Percentiles rank a stretch among this genome's conserved stretches.
phyloP scores from a whole-genome alignment of 2,329 filamentous ascomycete species.

The Sporothrix brunneoviolacea region DNA sequence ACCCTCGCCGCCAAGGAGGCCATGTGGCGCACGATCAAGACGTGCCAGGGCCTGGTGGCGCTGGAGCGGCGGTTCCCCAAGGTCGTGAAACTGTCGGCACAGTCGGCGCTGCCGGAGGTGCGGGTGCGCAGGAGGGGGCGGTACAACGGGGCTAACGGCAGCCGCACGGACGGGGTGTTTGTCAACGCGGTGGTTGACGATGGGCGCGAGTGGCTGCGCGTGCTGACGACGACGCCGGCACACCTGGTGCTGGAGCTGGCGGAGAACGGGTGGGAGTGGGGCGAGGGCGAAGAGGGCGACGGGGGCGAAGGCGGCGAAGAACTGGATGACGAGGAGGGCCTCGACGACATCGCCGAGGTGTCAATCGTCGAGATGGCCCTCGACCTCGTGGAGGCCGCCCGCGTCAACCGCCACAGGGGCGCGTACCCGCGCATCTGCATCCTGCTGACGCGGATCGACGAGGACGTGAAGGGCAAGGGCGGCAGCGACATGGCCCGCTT shows the following conservation, averaged over 20 bases:
- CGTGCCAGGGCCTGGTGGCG: conserved; percentile 22
- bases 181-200: conserved; percentile 29
- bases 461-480: conserved; percentile 21
- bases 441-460: conserved; percentile 24
- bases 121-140: neutral
- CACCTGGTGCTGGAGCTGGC: conserved; percentile 27
- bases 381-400: conserved; percentile 25
- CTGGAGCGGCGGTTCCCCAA: conserved; percentile 24
- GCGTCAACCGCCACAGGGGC: conserved; percentile 22
- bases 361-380: conserved; percentile 23
- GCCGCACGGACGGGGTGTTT: conserved; percentile 16
- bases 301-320: conserved; percentile 7
- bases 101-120: too few relatives aligned
- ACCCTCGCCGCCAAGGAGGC: conserved; percentile 18
- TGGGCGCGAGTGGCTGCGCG: conserved; percentile 29
- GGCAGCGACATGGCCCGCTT: conserved; percentile 24
- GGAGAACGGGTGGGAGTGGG: conserved; percentile 27
- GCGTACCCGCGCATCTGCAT: conserved; percentile 22
- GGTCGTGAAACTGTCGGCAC: neutral
- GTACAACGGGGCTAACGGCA: neutral
- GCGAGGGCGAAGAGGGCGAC: conserved; percentile 18
- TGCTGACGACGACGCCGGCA: conserved; percentile 25
- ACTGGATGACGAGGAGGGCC: conserved; percentile 9
- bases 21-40: conserved; percentile 26
- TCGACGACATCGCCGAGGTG: conserved; percentile 20